Evolutionary conservation across 2,329 filamentous ascomycete species (phyloP), one percentile per base, ranked within the genome.

Genomic region (Arthrobotrys megalospora): DNA sequence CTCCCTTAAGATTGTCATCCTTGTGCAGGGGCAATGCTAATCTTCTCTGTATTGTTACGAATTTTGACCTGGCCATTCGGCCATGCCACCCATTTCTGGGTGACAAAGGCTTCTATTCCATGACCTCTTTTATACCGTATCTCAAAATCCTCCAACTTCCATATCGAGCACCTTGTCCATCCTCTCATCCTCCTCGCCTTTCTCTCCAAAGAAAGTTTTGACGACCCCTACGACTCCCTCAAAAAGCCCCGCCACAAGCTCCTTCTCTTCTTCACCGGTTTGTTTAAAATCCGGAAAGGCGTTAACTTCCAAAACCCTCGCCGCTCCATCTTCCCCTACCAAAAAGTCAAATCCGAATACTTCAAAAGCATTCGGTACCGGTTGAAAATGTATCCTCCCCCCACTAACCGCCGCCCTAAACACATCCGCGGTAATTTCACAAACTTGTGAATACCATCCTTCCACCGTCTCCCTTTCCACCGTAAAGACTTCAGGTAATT

Each of bases 211-310:
- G 85, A 96, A 96, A 0, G 88, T 84, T 84, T 86, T 85, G 1
- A 97, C 88, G 80, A 88, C 85, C 70, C 89, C 87, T 48, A 97
- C 87, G 21, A 93, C 91, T 10, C 89, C 92, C 81, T 89, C 88
- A 87, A 96, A 96, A 80, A 99, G 87, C 6, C 90, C 91, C 19
- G 87, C 88, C 24, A 99, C 91, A 47, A 98, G 84, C 0, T 86
- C 88, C 83, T 88, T 89, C 80, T 97, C 85, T 71, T 92, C 91
- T 6, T 88, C 88, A 0, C 96, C 96, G 14, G 94, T 97, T 88
- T 98, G 95, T 82, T 89, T 90, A 83, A 98, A 98, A 85, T 99
- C 96, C 8, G 96, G 96, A 85, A 97, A 99, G 0, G 95, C 93
- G 86, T 99, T 99, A 36, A 97, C 89, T 86, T 99, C 96, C 71